Base-by-base conservation (phyloP, 2,329 filamentous ascomycete genomes). In the Penicillium sp. region DNA sequence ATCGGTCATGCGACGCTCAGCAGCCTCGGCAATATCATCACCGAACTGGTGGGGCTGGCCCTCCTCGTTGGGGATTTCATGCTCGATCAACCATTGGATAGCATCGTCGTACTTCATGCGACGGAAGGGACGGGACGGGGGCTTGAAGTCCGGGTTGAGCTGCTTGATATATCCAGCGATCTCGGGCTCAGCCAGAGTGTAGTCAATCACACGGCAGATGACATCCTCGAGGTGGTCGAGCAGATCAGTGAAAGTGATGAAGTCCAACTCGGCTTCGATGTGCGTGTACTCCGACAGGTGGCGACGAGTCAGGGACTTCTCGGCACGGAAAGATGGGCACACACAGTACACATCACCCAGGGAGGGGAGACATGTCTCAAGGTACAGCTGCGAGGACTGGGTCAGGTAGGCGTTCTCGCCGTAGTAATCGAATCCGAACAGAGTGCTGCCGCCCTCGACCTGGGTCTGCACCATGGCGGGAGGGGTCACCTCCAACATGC, bases 321-420 rank as follows among this genome's bases (percentile, higher is more conserved):
- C 94, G 15, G 94, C 94, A 60, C 94, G 92, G 87, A 99, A 99
- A 2, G 93, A 97, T 76, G 96, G 96, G 77, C 96, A 92, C 69
- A 99, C 93, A 74, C 93, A 97, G 84, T 95, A 99, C 52, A 97
- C 92, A 73, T 97, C 91, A 66, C 94, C 94, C 69, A 97, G 83
- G 50, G 89, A 91, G 11, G 93, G 91, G 33, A 99, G 81, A 64
- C 88, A 91, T 33, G 94, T 99, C 82, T 99, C 94, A 58, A 99
- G 89, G 78, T 99, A 99, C 53, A 99, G 86, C 78, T 99, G 94
- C 34, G 91, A 96, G 4, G 92, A 97, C 78, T 99, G 94, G 4
- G 94, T 97, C 61, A 99, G 86, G 80, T 92, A 99, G 58, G 94
- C 90, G 66, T 88, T 84, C 76, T 97, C 90, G 66, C 87, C 88